These are phyloP conservation scores for Boletus vinaceobasis DNA, from an alignment of 768 basidiomycete genomes.

Conservation along the genomic window DNA sequence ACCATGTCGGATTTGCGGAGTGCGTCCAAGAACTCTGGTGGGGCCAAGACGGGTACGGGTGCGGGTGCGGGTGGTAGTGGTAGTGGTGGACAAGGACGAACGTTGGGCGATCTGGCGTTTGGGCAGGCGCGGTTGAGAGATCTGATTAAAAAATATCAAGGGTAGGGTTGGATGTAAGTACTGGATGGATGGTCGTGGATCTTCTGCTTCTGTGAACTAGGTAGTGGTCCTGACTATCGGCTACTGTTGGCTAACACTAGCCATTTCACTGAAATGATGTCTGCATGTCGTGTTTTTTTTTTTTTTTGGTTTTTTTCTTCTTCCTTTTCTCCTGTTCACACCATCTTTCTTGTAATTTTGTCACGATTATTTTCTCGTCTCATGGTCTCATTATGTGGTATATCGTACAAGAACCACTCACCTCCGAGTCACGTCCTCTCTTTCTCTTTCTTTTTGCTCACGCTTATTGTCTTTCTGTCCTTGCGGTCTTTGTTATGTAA, in stretches of 20 bases:
- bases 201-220: too few species aligned
- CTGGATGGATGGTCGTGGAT: background rate
- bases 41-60: conserved; percentile 1
- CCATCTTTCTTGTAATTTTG: background rate
- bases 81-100: conserved; percentile 8
- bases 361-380: background rate
- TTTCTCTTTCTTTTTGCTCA: background rate
- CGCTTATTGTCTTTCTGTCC: background rate
- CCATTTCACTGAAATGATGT: too few species aligned
- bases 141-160: conserved; percentile 80
- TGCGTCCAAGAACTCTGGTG: conserved; percentile 7
- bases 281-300: background rate
- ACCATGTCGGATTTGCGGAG: conserved; percentile 18
- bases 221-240: too few species aligned
- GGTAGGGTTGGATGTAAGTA: conserved; percentile 9
- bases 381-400: background rate
- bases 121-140: conserved; percentile 75
- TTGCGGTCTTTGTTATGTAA: too few species aligned
- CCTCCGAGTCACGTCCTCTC: background rate
- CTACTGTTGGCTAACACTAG: too few species aligned
- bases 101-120: conserved; percentile 56
- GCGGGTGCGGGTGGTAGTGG: background rate
- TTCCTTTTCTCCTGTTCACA: background rate
- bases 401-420: too few species aligned
- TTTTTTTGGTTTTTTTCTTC: background rate